Evolutionary conservation across 2,329 filamentous ascomycete genomes (phyloP).

Genomic region (Penicillium sp.): DNA sequence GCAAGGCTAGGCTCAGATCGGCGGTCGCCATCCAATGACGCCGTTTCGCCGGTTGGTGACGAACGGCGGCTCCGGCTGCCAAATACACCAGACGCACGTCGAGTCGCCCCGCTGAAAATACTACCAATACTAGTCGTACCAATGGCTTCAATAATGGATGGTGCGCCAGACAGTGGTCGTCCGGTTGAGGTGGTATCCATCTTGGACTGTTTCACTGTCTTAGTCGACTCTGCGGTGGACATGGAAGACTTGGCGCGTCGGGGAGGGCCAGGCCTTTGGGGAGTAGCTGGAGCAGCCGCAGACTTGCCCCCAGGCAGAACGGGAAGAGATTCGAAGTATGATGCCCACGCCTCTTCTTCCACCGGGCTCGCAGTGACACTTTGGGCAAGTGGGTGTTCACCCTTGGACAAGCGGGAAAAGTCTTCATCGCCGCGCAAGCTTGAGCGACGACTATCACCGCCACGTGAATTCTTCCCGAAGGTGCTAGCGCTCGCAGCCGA

Average conservation of each 20-base stretch:
- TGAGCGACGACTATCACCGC: slow-evolving; percentile 53
- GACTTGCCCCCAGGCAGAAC: slow-evolving; percentile 15
- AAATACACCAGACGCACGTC: slow-evolving; percentile 39
- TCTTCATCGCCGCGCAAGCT: slow-evolving; percentile 65
- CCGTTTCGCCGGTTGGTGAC: slow-evolving; percentile 39
- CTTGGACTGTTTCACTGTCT: slow-evolving; percentile 46
- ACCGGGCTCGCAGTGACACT: slow-evolving; percentile 74
- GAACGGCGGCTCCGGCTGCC: slow-evolving; percentile 43
- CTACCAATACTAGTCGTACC: slow-evolving; percentile 41
- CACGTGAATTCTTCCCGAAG: slow-evolving; percentile 57
- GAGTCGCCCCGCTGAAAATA: slow-evolving; percentile 46
- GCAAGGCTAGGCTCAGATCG: slow-evolving; percentile 50
- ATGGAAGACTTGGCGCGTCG: slow-evolving; percentile 47
- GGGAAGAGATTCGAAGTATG: slow-evolving; percentile 41
- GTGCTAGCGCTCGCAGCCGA: slow-evolving; percentile 60
- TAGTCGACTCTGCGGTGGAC: slow-evolving; percentile 52
- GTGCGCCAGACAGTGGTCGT: slow-evolving; percentile 31
- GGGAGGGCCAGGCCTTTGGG: slow-evolving; percentile 43
- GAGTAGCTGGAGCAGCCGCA: slow-evolving; percentile 19
- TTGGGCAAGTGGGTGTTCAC: slow-evolving; percentile 75
- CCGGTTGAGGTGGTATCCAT: slow-evolving; percentile 26
- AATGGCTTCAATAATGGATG: slow-evolving; percentile 35
- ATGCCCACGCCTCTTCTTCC: slow-evolving; percentile 33
- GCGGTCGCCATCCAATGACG: slow-evolving; percentile 39
- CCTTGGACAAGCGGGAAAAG: slow-evolving; percentile 56